Percentiles rank a stretch among this genome's conserved stretches.
These are phyloP conservation scores for Cladosporium colombiae DNA, from an alignment of 2,329 filamentous ascomycete genomes.

Conservation along the genomic window DNA sequence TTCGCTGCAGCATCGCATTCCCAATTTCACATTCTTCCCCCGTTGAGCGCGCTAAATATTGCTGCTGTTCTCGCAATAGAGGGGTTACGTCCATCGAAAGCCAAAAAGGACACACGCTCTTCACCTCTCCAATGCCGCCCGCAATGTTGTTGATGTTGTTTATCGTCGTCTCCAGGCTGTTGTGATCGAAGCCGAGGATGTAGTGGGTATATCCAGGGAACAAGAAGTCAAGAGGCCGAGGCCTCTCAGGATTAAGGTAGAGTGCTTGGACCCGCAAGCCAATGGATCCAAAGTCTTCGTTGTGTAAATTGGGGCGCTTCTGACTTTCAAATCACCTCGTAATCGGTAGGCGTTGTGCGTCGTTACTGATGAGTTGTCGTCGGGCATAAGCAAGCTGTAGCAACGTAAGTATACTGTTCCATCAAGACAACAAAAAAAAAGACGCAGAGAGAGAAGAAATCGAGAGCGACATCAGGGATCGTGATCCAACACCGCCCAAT, in stretches of 20 bases:
- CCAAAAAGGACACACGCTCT: not conserved
- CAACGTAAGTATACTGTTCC: constrained; percentile 23
- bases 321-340: not conserved
- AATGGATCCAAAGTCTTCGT: not conserved
- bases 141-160: not conserved
- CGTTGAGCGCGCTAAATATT: not conserved
- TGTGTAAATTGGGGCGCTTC: not conserved
- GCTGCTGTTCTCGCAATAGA: not conserved
- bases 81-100: not conserved
- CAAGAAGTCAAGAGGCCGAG: not conserved
- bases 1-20: not conserved
- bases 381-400: constrained; percentile 36
- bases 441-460: not conserved
- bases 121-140: not conserved
- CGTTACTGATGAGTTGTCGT: constrained; percentile 38
- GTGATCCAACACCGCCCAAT: not conserved
- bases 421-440: constrained; percentile 10
- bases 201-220: not conserved
- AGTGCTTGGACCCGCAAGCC: not conserved
- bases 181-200: not conserved
- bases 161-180: not conserved
- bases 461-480: not conserved
- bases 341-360: constrained; percentile 20
- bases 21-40: not conserved
- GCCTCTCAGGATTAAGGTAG: not conserved